Conservation (phyloP, 768 basidiomycete genomes). For the Auricularia sp. region DNA sequence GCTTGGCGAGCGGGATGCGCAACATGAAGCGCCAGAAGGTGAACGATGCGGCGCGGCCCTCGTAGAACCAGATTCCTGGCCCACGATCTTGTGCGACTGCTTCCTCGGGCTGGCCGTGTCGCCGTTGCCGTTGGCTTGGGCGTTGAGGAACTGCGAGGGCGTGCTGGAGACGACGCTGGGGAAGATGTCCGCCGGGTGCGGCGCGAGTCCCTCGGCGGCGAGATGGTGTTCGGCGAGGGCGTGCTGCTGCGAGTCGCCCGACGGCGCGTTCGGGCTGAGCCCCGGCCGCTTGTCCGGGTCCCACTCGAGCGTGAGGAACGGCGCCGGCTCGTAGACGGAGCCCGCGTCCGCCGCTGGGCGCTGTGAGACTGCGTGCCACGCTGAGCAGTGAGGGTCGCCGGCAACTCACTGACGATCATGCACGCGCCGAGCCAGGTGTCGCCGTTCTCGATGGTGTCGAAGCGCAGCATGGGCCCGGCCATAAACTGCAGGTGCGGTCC, state of each 20-base stretch:
- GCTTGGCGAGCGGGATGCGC: slow-evolving; percentile 58
- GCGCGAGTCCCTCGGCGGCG: neutral
- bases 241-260: slow-evolving; percentile 2
- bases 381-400: neutral
- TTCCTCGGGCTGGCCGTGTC: slow-evolving; percentile 12
- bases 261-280: slow-evolving; percentile 14
- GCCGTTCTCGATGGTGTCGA: slow-evolving; percentile 74
- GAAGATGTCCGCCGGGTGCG: slow-evolving; percentile 15
- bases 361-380: neutral
- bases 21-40: slow-evolving; percentile 94
- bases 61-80: slow-evolving; percentile 71
- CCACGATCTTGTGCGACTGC: slow-evolving; percentile 36
- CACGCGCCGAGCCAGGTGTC: slow-evolving; percentile 83
- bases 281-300: slow-evolving; percentile 40
- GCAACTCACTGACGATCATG: slow-evolving; percentile 71
- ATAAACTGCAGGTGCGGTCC: slow-evolving; percentile 75
- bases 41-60: slow-evolving; percentile 52
- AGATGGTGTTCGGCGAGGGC: neutral
- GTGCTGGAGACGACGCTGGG: neutral
- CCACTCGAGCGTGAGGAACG: slow-evolving; percentile 62
- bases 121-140: slow-evolving; percentile 7
- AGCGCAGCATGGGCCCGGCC: slow-evolving; percentile 84
- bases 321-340: slow-evolving; percentile 67
- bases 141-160: neutral
- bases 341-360: slow-evolving; percentile 62